Evolutionary conservation across 805 yeast species (phyloP).

Genomic region (Yamadazyma sp.): DNA sequence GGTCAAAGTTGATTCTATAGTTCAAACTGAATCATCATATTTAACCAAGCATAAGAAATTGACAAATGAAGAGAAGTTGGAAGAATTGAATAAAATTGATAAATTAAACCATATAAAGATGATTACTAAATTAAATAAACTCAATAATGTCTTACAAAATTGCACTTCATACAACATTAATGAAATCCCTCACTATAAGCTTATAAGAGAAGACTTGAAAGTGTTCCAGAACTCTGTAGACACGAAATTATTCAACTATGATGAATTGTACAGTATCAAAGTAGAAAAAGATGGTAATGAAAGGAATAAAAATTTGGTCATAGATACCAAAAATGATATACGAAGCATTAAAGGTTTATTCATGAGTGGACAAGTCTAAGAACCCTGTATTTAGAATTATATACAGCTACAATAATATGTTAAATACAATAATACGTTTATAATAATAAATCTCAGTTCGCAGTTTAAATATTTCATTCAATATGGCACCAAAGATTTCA

Average conservation of each 20-base stretch:
- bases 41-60: constrained; percentile 9
- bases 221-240: constrained; percentile 37
- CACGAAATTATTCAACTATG: constrained; percentile 29
- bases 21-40: constrained; percentile 32
- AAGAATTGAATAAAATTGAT: constrained; percentile 19
- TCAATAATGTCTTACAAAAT: constrained; percentile 19
- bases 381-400: too few relatives aligned
- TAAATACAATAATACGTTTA: too few relatives aligned
- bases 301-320: constrained; percentile 25
- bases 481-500: constrained; percentile 12
- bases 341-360: constrained; percentile 41
- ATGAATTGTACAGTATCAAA: constrained; percentile 23
- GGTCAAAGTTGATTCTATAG: constrained; percentile 34
- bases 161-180: constrained; percentile 25
- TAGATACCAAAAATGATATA: constrained; percentile 36
- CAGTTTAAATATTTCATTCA: too few relatives aligned
- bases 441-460: too few relatives aligned
- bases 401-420: too few relatives aligned
- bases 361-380: constrained; percentile 41
- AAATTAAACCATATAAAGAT: constrained; percentile 24
- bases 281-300: constrained; percentile 9
- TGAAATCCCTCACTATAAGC: constrained; percentile 33
- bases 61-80: constrained; percentile 15
- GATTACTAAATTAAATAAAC: constrained; percentile 19
- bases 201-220: constrained; percentile 26